Percentiles rank a stretch among this genome's conserved stretches.
Conservation (phyloP, 2,329 filamentous ascomycete species). For the Orbilia oligospora region DNA sequence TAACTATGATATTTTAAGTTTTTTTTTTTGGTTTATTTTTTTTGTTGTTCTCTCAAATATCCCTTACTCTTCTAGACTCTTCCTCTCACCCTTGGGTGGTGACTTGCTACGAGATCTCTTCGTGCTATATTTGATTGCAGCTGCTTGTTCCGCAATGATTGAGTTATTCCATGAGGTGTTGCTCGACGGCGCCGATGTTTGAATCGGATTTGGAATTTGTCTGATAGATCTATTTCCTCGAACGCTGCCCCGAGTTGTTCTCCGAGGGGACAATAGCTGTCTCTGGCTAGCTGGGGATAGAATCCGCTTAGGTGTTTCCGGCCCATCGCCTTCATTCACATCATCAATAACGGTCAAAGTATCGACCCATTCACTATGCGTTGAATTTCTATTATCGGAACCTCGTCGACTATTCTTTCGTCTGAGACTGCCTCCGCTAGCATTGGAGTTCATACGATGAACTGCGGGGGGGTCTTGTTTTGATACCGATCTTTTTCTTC, state of each 20-base stretch:
- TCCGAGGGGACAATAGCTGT: conserved; percentile 22
- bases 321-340: conserved; percentile 8
- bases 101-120: conserved; percentile 39
- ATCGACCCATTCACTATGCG: conserved; percentile 51
- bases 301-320: conserved; percentile 11
- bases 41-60: neutral
- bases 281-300: conserved; percentile 2
- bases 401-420: conserved; percentile 25
- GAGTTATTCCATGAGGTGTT: conserved; percentile 46
- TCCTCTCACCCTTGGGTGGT: conserved; percentile 21
- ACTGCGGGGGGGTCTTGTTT: conserved; percentile 14
- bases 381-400: conserved; percentile 17
- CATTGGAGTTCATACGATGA: conserved; percentile 20
- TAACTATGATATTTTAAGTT: neutral
- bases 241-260: conserved; percentile 4
- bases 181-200: neutral
- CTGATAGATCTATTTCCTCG: conserved; percentile 21
- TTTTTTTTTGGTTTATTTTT: neutral
- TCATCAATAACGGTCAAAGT: conserved; percentile 53
- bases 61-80: neutral
- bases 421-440: conserved; percentile 1
- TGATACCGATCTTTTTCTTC: conserved; percentile 40
- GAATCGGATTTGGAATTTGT: conserved; percentile 10
- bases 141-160: conserved; percentile 40
- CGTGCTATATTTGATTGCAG: conserved; percentile 49